Conservation (phyloP, 2,329 filamentous ascomycete genomes). For the Cyphellophora europaea region DNA sequence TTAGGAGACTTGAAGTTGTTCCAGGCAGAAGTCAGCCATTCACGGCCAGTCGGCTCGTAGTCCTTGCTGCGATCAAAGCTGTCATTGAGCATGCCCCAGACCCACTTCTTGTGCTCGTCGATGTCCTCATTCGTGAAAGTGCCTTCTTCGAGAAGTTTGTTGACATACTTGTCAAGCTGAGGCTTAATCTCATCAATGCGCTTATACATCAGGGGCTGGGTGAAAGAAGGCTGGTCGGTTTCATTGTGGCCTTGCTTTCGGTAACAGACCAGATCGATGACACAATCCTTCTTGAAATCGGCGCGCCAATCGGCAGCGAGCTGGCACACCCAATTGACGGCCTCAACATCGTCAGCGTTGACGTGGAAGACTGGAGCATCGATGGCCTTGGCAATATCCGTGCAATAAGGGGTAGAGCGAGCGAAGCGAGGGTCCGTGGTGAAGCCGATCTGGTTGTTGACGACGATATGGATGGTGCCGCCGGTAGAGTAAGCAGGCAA, state of each 20-base stretch:
- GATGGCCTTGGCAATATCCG: conserved; percentile 97
- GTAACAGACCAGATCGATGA: conserved; percentile 98
- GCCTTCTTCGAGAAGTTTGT: conserved; percentile 82
- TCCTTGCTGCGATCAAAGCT: conserved; percentile 97
- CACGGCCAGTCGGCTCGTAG: conserved; percentile 90
- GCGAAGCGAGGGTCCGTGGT: conserved; percentile 96
- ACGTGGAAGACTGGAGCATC: conserved; percentile 98
- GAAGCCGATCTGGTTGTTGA: conserved; percentile 99
- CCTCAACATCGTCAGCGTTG: conserved; percentile 96
- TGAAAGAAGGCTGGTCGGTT: conserved; percentile 98
- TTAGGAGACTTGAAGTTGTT: conserved; percentile 99
- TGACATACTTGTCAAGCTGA: conserved; percentile 82
- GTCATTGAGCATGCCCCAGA: conserved; percentile 97
- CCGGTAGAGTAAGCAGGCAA: conserved; percentile 94
- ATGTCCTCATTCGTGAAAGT: conserved; percentile 97
- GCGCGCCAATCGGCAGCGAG: conserved; percentile 95
- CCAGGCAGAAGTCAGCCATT: conserved; percentile 98
- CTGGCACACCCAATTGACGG: conserved; percentile 96
- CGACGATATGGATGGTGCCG: conserved; percentile 91
- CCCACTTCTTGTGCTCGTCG: conserved; percentile 99
- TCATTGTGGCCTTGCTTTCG: conserved; percentile 99
- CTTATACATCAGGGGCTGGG: conserved; percentile 99
- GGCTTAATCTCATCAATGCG: conserved; percentile 76
- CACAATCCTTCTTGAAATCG: conserved; percentile 96
- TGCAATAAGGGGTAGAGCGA: conserved; percentile 96